Percentiles rank a stretch among this genome's conserved stretches.
Conservation (phyloP, 2,329 filamentous ascomycete species). For the Apiospora sp. region DNA sequence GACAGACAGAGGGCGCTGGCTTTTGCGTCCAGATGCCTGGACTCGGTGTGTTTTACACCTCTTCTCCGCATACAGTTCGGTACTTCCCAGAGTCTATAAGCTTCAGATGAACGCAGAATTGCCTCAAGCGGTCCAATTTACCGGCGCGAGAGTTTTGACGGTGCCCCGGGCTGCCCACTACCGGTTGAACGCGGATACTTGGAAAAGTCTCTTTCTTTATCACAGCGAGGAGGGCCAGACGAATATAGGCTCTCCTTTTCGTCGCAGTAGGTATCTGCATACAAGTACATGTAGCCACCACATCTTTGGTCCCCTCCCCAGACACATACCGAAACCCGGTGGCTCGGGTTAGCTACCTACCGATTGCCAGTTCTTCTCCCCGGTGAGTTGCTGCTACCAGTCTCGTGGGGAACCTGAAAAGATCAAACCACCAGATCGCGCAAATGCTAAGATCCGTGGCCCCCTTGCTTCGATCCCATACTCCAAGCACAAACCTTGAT, state of each 20-base stretch:
- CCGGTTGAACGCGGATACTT: not conserved
- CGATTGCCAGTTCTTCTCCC: not conserved
- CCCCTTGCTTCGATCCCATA: conserved; percentile 1
- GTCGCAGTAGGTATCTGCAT: not conserved
- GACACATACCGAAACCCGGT: not conserved
- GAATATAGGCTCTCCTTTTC: not conserved
- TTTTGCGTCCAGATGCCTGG: not conserved
- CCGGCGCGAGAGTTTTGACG: conserved; percentile 7
- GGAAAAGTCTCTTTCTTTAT: not conserved
- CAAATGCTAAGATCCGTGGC: not conserved
- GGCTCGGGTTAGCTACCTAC: conserved; percentile 10
- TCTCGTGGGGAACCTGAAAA: not conserved
- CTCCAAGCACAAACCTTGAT: conserved; percentile 9
- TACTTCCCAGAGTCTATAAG: conserved; percentile 11
- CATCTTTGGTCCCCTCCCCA: not conserved
- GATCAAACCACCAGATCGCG: not conserved
- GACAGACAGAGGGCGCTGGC: not conserved
- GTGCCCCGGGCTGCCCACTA: not conserved
- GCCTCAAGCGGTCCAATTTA: not conserved
- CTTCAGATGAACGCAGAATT: conserved; percentile 21
- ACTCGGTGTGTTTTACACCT: not conserved
- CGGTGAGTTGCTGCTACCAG: not conserved
- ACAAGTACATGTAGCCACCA: too few species aligned
- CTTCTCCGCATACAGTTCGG: conserved; percentile 3
- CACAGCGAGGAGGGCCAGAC: too few species aligned